phyloP scores from a whole-genome alignment of 1,284 basidiomycete species.

The Cryptococcus floricola region DNA sequence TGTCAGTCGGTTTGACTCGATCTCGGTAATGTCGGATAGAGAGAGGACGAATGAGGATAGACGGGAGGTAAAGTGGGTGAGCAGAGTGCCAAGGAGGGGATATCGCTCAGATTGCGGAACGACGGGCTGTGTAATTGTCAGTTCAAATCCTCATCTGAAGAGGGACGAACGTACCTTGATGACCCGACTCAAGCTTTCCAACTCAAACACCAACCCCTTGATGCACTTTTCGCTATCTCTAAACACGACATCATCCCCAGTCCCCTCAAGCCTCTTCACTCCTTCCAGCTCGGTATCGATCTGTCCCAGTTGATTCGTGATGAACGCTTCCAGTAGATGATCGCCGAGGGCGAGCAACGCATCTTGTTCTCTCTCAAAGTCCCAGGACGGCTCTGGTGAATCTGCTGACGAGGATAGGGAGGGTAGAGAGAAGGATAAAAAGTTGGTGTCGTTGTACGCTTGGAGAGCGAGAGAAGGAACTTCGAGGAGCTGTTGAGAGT shows the following conservation, averaged over 20 bases:
- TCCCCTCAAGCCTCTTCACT: constrained; percentile 50
- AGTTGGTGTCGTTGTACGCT: constrained; percentile 81
- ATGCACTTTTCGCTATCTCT: constrained; percentile 72
- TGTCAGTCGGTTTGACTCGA: constrained; percentile 78
- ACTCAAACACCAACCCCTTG: constrained; percentile 62
- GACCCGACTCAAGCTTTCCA: constrained; percentile 62
- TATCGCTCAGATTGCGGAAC: constrained; percentile 65
- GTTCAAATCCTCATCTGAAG: neutral
- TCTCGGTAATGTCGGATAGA: constrained; percentile 83
- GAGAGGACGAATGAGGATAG: constrained; percentile 72
- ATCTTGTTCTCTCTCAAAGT: constrained; percentile 41
- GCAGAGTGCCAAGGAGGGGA: constrained; percentile 65
- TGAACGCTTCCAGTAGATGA: too few species aligned
- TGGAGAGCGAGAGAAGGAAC: constrained; percentile 65
- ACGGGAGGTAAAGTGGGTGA: constrained; percentile 66
- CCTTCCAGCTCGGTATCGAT: neutral
- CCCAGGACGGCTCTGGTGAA: constrained; percentile 46
- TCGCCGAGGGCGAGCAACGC: too few species aligned
- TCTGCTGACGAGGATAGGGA: constrained; percentile 43
- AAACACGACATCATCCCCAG: constrained; percentile 69
- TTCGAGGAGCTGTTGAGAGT: constrained; percentile 55
- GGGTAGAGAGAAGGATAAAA: constrained; percentile 54
- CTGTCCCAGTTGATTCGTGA: neutral
- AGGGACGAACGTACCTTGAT: constrained; percentile 62
- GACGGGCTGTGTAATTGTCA: constrained; percentile 17